These are phyloP conservation scores for Colletotrichum orbiculare DNA, from an alignment of 2,329 filamentous ascomycete species.

Conservation along the genomic window DNA sequence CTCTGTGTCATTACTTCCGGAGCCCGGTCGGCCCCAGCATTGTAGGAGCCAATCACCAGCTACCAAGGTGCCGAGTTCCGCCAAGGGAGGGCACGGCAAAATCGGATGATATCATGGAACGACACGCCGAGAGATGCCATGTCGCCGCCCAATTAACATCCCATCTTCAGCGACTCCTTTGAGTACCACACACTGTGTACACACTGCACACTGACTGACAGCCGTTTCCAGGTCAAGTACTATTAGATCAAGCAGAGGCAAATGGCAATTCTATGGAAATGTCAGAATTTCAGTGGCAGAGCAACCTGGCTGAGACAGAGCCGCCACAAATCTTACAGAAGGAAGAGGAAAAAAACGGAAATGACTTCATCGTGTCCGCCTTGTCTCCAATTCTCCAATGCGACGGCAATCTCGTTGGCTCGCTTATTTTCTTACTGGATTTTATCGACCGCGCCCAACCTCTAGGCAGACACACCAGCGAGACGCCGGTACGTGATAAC, in stretches of 20 bases:
- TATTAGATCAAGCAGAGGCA: too few species aligned
- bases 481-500: neutral
- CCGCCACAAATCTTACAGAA: too few species aligned
- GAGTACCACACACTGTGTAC: too few species aligned
- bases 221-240: too few species aligned
- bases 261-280: too few species aligned
- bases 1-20: slow-evolving; percentile 30
- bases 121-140: slow-evolving; percentile 26
- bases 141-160: neutral
- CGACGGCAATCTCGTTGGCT: neutral
- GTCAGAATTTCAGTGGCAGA: too few species aligned
- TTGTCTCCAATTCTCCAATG: too few species aligned
- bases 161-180: too few species aligned
- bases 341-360: too few species aligned
- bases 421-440: slow-evolving; percentile 8
- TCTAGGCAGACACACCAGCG: slow-evolving; percentile 17
- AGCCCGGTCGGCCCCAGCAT: slow-evolving; percentile 18
- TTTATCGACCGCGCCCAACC: slow-evolving; percentile 30
- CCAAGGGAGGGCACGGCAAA: slow-evolving; percentile 27
- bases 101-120: slow-evolving; percentile 35
- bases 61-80: slow-evolving; percentile 31
- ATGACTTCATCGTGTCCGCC: too few species aligned
- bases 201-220: too few species aligned
- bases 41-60: slow-evolving; percentile 25
- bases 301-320: too few species aligned